A percentile compares a stretch with the other conserved stretches of the same genome.
phyloP scores from a whole-genome alignment of 2,329 filamentous ascomycete genomes.

The Neofusicoccum parvum region DNA sequence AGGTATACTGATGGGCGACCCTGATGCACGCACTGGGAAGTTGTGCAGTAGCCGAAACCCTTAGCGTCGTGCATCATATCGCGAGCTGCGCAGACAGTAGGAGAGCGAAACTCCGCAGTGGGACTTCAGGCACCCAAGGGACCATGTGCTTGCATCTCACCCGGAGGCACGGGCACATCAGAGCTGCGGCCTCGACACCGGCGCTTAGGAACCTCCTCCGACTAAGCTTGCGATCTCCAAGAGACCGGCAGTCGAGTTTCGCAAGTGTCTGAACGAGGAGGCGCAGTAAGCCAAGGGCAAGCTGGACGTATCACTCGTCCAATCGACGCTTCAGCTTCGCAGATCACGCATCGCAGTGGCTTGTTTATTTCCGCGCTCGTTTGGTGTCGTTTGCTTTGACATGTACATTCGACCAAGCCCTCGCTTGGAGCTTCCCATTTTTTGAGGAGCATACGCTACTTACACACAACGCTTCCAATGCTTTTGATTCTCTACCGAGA shows the following conservation, averaged over 20 bases:
- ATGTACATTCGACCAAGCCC: slow-evolving; percentile 11
- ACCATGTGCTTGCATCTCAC: no score
- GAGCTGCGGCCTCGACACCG: neutral
- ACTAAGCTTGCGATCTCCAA: neutral
- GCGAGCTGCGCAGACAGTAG: neutral
- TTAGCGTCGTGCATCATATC: slow-evolving; percentile 17
- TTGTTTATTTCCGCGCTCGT: slow-evolving; percentile 9
- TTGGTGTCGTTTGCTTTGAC: slow-evolving; percentile 5
- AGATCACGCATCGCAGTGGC: neutral
- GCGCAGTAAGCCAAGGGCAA: neutral
- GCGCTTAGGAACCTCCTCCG: neutral
- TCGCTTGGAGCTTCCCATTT: neutral
- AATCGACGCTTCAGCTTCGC: slow-evolving; percentile 7
- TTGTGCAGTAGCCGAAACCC: slow-evolving; percentile 2
- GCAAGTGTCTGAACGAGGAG: slow-evolving; percentile 15
- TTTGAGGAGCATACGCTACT: neutral
- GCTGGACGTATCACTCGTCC: neutral
- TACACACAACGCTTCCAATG: slow-evolving; percentile 15
- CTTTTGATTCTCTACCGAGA: neutral
- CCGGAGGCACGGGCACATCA: neutral
- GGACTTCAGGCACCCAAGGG: slow-evolving; percentile 14
- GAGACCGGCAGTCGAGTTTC: slow-evolving; percentile 2
- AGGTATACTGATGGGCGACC: slow-evolving; percentile 12
- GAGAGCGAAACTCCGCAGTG: slow-evolving; percentile 11
- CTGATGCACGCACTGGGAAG: slow-evolving; percentile 14